Evolutionary conservation across 352 stramenopile genomes (phyloP).

Genomic region (Phytophthora sp.): DNA sequence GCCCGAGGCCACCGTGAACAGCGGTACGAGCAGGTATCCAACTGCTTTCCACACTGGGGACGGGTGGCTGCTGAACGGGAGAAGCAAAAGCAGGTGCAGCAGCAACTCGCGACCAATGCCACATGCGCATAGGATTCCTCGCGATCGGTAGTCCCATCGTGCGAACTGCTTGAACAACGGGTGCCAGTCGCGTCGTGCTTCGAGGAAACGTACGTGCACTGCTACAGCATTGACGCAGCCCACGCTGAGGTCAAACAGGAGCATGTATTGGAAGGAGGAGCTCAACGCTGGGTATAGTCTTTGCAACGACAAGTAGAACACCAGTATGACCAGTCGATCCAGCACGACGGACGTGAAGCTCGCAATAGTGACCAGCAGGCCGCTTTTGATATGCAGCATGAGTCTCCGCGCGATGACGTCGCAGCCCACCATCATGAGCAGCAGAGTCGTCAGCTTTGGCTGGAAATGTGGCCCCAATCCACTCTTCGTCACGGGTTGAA

Average conservation of each 20-base stretch:
- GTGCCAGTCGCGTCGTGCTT: conserved; percentile 66
- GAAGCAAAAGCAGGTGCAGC: conserved; percentile 63
- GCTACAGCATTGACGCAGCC: conserved; percentile 58
- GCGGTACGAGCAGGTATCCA: conserved; percentile 59
- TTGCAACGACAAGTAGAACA: conserved; percentile 65
- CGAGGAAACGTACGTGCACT: conserved; percentile 64
- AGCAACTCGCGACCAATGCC: conserved; percentile 68
- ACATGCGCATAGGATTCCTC: conserved; percentile 49
- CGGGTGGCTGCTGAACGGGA: conserved; percentile 46
- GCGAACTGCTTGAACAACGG: conserved; percentile 67
- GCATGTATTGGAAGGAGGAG: conserved; percentile 49
- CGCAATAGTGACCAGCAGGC: conserved; percentile 70
- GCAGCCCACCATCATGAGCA: conserved; percentile 61
- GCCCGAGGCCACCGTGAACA: conserved; percentile 61
- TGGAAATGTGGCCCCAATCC: conserved; percentile 31
- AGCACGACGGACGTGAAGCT: conserved; percentile 73
- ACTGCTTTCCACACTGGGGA: conserved; percentile 41
- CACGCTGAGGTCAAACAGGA: conserved; percentile 65
- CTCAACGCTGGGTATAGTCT: conserved; percentile 54
- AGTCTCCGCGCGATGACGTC: conserved; percentile 65
- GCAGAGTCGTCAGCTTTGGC: conserved; percentile 48
- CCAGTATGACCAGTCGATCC: conserved; percentile 66
- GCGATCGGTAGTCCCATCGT: conserved; percentile 57
- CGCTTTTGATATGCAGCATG: conserved; percentile 78
- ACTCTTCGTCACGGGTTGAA: conserved; percentile 38